A percentile compares a stretch with the other conserved stretches of the same genome.
These are phyloP conservation scores for Populus tremula DNA, from an alignment of 345 rosid genomes.

Conservation along the genomic window DNA sequence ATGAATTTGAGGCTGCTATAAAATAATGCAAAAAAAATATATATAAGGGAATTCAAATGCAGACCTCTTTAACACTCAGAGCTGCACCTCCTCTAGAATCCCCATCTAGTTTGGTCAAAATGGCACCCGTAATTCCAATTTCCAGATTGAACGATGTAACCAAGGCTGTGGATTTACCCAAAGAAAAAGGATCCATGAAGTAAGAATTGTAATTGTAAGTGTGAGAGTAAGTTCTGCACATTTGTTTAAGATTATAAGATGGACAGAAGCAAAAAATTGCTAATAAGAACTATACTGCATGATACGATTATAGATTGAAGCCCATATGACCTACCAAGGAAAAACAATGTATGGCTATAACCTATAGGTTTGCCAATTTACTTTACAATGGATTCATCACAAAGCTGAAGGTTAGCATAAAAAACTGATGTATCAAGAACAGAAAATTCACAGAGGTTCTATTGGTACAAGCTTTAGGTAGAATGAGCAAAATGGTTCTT, in stretches of 20 bases:
- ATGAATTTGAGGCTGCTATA: not conserved
- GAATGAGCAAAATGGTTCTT: not conserved
- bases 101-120: constrained; percentile 95
- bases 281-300: not conserved
- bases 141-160: constrained; percentile 93
- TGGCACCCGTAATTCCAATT: constrained; percentile 99
- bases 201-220: not conserved
- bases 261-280: not conserved
- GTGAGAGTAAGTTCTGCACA: not conserved
- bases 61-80: constrained; percentile 94
- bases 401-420: not conserved
- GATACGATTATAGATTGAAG: not conserved
- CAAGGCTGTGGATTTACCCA: constrained; percentile 53
- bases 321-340: not conserved
- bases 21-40: constrained; percentile 2
- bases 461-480: not conserved
- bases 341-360: not conserved
- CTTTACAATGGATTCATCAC: not conserved
- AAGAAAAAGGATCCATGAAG: not conserved
- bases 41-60: constrained; percentile 9
- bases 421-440: not conserved
- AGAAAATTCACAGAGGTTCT: not conserved
- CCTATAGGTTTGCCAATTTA: not conserved
- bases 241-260: not conserved
- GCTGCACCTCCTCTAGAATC: constrained; percentile 99